Percentiles rank a stretch among this genome's conserved stretches.
phyloP scores from a whole-genome alignment of 768 basidiomycete species.

The Kwoniella newhampshirensis region DNA sequence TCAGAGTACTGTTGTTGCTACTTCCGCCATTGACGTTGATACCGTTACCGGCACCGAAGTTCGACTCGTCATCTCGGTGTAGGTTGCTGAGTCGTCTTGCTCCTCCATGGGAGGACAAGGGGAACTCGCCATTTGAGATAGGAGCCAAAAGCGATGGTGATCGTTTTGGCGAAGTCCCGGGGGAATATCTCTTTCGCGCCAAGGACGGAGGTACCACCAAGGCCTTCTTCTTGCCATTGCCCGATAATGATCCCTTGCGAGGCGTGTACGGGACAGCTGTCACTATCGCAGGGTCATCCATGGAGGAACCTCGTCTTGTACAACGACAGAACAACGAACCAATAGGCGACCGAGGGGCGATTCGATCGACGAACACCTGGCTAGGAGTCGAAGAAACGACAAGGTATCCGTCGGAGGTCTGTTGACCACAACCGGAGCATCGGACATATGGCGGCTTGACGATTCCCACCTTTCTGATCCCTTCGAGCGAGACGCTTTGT shows the following conservation, averaged over 20 bases:
- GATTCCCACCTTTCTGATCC: slow-evolving; percentile 64
- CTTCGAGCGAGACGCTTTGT: slow-evolving; percentile 60
- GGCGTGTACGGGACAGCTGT: background rate
- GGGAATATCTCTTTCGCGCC: slow-evolving; percentile 6
- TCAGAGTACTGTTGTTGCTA: background rate
- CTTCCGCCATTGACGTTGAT: background rate
- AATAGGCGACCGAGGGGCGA: slow-evolving; percentile 50
- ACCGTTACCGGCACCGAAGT: background rate
- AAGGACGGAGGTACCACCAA: slow-evolving; percentile 33
- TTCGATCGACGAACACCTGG: slow-evolving; percentile 66
- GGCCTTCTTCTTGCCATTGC: background rate
- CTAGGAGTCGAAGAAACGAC: slow-evolving; percentile 68
- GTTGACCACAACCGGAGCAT: slow-evolving; percentile 72
- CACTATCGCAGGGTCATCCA: slow-evolving; percentile 11
- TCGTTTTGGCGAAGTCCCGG: slow-evolving; percentile 30
- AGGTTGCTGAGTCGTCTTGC: slow-evolving; percentile 30
- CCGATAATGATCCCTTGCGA: background rate
- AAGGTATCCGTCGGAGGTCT: slow-evolving; percentile 65
- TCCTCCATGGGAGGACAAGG: slow-evolving; percentile 40
- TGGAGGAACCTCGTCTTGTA: slow-evolving; percentile 14
- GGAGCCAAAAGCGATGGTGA: slow-evolving; percentile 37
- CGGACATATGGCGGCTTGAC: slow-evolving; percentile 60
- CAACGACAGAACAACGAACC: slow-evolving; percentile 26
- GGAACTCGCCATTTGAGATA: slow-evolving; percentile 44
- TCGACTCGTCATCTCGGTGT: slow-evolving; percentile 28